Conservation (phyloP, 73 alveolate species). For the Paramecium sexaurelia region DNA sequence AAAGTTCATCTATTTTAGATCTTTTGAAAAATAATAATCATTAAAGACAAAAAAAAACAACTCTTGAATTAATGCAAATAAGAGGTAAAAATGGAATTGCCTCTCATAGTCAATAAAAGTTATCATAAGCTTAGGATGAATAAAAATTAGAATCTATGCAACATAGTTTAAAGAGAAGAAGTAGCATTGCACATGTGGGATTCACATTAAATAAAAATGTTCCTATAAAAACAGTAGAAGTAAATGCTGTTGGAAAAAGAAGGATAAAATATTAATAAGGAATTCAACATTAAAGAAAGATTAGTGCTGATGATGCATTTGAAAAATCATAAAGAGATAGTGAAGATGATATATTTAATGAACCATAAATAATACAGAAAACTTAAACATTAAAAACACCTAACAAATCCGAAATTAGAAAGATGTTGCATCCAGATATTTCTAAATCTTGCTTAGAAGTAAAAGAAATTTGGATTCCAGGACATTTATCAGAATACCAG, state of each 20-base stretch:
- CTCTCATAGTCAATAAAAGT: not conserved
- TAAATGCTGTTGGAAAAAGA: conserved; percentile 54
- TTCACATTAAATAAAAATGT: conserved; percentile 41
- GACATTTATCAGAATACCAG: not conserved
- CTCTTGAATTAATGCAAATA: conserved; percentile 42
- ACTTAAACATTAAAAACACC: not conserved
- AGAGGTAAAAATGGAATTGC: conserved; percentile 55
- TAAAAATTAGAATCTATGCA: not conserved
- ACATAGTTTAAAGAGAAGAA: not conserved
- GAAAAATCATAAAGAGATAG: not conserved
- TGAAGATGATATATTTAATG: not conserved
- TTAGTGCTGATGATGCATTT: conserved; percentile 10
- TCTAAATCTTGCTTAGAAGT: conserved; percentile 19
- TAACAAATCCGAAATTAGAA: not conserved
- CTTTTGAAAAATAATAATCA: not conserved
- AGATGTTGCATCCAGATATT: conserved; percentile 47
- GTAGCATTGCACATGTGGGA: conserved; percentile 53
- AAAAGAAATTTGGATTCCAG: conserved; percentile 34
- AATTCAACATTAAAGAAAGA: not conserved
- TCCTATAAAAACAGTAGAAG: conserved; percentile 28
- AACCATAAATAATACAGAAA: not conserved
- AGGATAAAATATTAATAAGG: not conserved
- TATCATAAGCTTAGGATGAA: not conserved
- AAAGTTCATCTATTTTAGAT: conserved; percentile 12
- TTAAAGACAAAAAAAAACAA: not conserved